Conservation (phyloP, 2,329 filamentous ascomycete species). For the Aspergillus felis region DNA sequence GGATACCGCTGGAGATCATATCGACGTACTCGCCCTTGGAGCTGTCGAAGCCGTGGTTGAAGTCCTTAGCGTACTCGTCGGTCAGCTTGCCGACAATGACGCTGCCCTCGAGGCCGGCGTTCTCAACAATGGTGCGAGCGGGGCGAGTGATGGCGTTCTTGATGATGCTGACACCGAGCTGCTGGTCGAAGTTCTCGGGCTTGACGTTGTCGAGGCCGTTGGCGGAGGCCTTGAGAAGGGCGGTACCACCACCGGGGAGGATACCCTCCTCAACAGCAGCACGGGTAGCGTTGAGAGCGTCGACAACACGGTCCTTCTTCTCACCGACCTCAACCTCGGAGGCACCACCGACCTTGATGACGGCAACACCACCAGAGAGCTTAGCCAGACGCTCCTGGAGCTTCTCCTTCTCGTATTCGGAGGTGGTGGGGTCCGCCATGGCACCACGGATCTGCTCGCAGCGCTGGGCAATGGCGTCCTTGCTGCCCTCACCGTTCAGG, state of each 20-base stretch:
- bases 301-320: slow-evolving; percentile 99
- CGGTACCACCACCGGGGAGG: slow-evolving; percentile 95
- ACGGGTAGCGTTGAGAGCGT: slow-evolving; percentile 95
- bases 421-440: slow-evolving; percentile 88
- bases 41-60: slow-evolving; percentile 98
- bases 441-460: slow-evolving; percentile 99
- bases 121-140: slow-evolving; percentile 93
- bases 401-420: slow-evolving; percentile 99
- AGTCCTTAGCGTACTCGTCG: slow-evolving; percentile 85
- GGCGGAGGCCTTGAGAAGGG: slow-evolving; percentile 91
- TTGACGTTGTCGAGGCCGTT: slow-evolving; percentile 82
- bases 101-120: slow-evolving; percentile 90
- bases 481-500: slow-evolving; percentile 92
- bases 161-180: slow-evolving; percentile 95
- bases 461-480: slow-evolving; percentile 88
- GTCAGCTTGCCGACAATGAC: slow-evolving; percentile 97
- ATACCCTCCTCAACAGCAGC: slow-evolving; percentile 99
- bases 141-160: slow-evolving; percentile 97
- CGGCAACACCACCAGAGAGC: slow-evolving; percentile 96
- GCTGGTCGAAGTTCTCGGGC: slow-evolving; percentile 95
- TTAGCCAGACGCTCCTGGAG: slow-evolving; percentile 99
- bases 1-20: slow-evolving; percentile 95
- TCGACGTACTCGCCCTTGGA: slow-evolving; percentile 97
- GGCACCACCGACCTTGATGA: slow-evolving; percentile 97
- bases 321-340: slow-evolving; percentile 98